Evolutionary conservation across 73 alveolate genomes (phyloP), one percentile per base, ranked within the genome.

Genomic region (Symbiodinium natans): DNA sequence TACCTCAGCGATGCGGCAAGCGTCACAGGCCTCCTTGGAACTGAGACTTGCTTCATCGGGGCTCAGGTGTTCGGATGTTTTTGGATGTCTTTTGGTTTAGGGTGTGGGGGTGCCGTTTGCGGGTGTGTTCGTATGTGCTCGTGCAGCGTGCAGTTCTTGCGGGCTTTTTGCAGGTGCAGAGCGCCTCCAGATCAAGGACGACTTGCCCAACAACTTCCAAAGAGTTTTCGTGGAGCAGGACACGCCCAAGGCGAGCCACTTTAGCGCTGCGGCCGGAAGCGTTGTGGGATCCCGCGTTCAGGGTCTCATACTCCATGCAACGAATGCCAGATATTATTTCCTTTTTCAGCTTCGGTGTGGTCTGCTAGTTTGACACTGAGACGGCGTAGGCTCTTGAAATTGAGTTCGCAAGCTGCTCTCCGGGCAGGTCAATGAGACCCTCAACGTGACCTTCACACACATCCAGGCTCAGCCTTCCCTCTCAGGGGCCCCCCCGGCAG

Each of bases 371-470:
- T n/a, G n/a, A n/a, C n/a, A n/a, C n/a, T n/a, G n/a, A n/a, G n/a
- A n/a, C n/a, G n/a, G n/a, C n/a, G n/a, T n/a, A n/a, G n/a, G n/a
- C n/a, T n/a, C n/a, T n/a, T n/a, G n/a, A n/a, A n/a, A n/a, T n/a
- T n/a, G n/a, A n/a, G n/a, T n/a, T n/a, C n/a, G n/a, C n/a, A n/a
- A n/a, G n/a, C 13, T 46, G 59, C 13, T 46, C 13, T 6, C 21
- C 59, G 6, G 59, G 59, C 97, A 90, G 97, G 97, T 90, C 63
- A 90, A 90, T n/a, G 87, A 5, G 75, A 71, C 97, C 6, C 74
- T 25, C 75, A 82, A 82, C 52, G 82, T 41, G 83, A 90, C 77
- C 87, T 73, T 41, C 88, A 71, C 86, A 77, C 77, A 90, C 54
- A 36, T 90, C 31, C 97, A 90, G 97, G 97, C 48, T 38, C 34